Conservation (phyloP, 768 basidiomycete genomes). For the Hygrocybe punicea region DNA sequence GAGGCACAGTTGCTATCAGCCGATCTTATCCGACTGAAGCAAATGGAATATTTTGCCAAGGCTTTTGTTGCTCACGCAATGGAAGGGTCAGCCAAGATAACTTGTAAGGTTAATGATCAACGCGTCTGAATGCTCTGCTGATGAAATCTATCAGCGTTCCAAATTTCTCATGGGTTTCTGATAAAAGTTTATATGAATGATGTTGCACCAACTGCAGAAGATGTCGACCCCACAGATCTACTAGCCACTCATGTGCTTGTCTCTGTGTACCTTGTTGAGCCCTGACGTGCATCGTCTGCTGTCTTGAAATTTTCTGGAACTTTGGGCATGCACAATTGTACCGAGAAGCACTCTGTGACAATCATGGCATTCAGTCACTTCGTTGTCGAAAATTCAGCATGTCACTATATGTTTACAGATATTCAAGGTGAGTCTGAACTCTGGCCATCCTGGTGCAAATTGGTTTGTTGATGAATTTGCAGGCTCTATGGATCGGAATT, state of each 20-base stretch:
- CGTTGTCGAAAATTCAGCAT: background rate
- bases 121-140: background rate
- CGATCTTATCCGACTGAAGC: background rate
- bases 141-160: background rate
- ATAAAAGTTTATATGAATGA: background rate
- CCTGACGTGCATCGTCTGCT: background rate
- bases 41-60: constrained; percentile 4
- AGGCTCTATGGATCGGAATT: background rate
- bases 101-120: background rate
- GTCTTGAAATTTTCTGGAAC: background rate
- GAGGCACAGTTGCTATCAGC: background rate
- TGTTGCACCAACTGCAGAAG: background rate
- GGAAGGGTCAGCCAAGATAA: background rate
- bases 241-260: background rate
- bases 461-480: background rate
- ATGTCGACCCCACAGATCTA: background rate
- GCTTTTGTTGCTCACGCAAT: background rate
- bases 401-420: background rate
- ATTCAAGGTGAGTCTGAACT: background rate
- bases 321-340: background rate
- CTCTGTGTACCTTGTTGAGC: background rate
- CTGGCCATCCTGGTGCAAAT: too few relatives aligned
- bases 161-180: background rate
- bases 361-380: background rate
- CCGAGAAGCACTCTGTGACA: background rate